Percentiles rank a stretch among this genome's conserved stretches.
Evolutionary conservation across 1,284 basidiomycete genomes (phyloP).

Genomic region (Porodaedalea pini): DNA sequence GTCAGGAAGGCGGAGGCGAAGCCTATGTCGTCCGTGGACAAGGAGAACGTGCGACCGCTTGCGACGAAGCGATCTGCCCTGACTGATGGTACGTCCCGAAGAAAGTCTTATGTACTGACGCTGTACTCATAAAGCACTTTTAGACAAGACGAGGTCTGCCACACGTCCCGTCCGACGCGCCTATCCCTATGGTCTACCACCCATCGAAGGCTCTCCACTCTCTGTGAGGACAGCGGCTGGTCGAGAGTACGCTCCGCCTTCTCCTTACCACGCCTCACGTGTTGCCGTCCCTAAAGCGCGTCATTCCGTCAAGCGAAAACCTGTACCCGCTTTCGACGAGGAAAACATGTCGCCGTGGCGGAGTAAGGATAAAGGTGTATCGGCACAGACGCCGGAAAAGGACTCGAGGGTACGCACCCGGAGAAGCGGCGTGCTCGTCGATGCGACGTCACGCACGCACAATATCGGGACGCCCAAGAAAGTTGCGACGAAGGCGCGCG

Average conservation of each 20-base stretch:
- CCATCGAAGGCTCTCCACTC: constrained; percentile 16
- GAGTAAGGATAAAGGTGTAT: not conserved
- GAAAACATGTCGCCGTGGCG: constrained; percentile 7
- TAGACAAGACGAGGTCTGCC: constrained; percentile 3
- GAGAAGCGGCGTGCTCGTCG: constrained; percentile 19
- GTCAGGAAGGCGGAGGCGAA: constrained; percentile 4
- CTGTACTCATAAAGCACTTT: not conserved
- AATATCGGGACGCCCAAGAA: constrained; percentile 10
- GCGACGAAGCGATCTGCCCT: not conserved
- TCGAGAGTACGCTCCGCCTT: not conserved
- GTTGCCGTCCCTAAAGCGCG: not conserved
- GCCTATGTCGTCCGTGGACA: not conserved
- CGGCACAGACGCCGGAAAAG: not conserved
- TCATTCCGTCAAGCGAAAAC: constrained; percentile 13
- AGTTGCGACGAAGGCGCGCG: not conserved
- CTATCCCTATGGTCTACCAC: constrained; percentile 2
- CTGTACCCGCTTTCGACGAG: constrained; percentile 12
- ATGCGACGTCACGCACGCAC: constrained; percentile 16
- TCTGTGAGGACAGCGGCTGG: not conserved
- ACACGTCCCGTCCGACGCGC: constrained; percentile 4
- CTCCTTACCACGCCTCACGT: constrained; percentile 2
- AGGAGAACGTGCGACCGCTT: constrained; percentile 1
- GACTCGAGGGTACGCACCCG: constrained; percentile 1
- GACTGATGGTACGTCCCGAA: not conserved
- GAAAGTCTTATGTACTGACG: not conserved